These are phyloP conservation scores for Hypoxylon sp. DNA, from an alignment of 2,329 filamentous ascomycete species.

Conservation along the genomic window DNA sequence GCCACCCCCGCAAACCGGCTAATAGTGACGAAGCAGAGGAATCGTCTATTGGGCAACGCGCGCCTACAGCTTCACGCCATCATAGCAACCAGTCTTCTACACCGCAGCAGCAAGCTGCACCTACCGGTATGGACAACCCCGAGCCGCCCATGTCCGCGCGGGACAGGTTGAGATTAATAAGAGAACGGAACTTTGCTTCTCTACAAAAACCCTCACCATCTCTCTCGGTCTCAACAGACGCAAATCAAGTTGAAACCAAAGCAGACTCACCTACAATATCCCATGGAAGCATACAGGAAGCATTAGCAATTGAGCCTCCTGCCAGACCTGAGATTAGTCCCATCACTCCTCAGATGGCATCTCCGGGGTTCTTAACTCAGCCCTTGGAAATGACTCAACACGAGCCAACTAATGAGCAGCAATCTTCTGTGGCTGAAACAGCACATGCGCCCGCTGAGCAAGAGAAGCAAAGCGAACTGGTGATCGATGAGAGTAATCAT, in stretches of 20 bases:
- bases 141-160: constrained; percentile 41
- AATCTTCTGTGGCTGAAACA: constrained; percentile 30
- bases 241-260: constrained; percentile 7
- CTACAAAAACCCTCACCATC: constrained; percentile 10
- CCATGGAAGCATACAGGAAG: constrained; percentile 22
- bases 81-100: neutral
- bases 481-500: constrained; percentile 27
- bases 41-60: neutral
- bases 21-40: constrained; percentile 1
- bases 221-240: neutral
- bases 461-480: constrained; percentile 25
- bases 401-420: constrained; percentile 25
- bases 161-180: constrained; percentile 48
- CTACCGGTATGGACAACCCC: constrained; percentile 46
- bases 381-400: constrained; percentile 28
- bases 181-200: constrained; percentile 44
- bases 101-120: constrained; percentile 18
- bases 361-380: constrained; percentile 36
- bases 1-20: constrained; percentile 1
- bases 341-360: constrained; percentile 32
- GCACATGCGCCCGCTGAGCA: constrained; percentile 12
- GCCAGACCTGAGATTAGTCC: constrained; percentile 20
- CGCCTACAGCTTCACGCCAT: neutral
- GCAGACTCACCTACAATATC: constrained; percentile 13
- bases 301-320: constrained; percentile 19